These are phyloP conservation scores for Apiotrichum akiyoshidainum DNA, from an alignment of 1,284 basidiomycete genomes.

Conservation along the genomic window DNA sequence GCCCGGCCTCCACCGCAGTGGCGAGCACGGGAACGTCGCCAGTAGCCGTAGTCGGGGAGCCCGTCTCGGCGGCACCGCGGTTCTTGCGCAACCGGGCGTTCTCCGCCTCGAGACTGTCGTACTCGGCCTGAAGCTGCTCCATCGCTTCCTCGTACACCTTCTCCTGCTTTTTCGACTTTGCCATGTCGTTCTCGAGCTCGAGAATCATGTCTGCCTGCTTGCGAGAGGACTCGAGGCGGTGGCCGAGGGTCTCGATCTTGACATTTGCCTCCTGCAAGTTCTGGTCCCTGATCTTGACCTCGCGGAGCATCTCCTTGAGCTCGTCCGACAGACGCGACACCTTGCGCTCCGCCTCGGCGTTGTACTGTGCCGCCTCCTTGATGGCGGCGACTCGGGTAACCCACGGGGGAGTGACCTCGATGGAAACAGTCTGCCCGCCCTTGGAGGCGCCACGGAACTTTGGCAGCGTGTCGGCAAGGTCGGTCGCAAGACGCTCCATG, in stretches of 20 bases:
- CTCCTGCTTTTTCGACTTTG: conserved; percentile 79
- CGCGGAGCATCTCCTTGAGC: conserved; percentile 77
- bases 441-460: conserved; percentile 72
- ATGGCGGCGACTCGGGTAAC: conserved; percentile 79
- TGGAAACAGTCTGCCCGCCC: conserved; percentile 52
- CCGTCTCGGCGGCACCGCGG: conserved; percentile 47
- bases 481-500: conserved; percentile 65
- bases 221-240: conserved; percentile 83
- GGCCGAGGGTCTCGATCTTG: conserved; percentile 91
- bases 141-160: conserved; percentile 86
- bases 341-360: conserved; percentile 86
- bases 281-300: conserved; percentile 81
- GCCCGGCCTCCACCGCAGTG: conserved; percentile 16
- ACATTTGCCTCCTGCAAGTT: conserved; percentile 80
- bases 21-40: conserved; percentile 9
- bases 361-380: conserved; percentile 75
- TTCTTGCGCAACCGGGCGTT: conserved; percentile 73
- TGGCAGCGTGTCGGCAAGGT: conserved; percentile 67
- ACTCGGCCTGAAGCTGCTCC: conserved; percentile 83
- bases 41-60: conserved; percentile 12
- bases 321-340: conserved; percentile 82
- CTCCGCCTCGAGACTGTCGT: conserved; percentile 81
- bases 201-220: conserved; percentile 74
- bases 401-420: conserved; percentile 75
- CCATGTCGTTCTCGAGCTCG: conserved; percentile 75